Conservation (phyloP, 768 basidiomycete genomes). For the Psilocybe cyanescens region DNA sequence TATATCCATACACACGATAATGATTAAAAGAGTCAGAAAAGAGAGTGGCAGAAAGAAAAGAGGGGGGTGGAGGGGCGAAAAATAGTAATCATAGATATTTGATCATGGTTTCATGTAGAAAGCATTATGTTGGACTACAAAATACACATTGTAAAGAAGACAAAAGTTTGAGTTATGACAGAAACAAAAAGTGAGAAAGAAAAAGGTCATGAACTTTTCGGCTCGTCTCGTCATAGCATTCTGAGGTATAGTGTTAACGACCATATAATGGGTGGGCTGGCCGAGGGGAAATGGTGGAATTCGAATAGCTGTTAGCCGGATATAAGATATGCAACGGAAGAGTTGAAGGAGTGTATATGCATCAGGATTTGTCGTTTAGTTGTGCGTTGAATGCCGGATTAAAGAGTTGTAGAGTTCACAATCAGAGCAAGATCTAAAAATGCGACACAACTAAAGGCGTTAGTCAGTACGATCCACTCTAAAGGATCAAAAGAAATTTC, state of each 20-base stretch:
- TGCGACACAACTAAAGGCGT: conserved; percentile 14
- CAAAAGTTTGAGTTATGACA: conserved; percentile 6
- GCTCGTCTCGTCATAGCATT: conserved; percentile 22
- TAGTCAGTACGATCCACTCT: neutral
- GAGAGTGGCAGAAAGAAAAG: neutral
- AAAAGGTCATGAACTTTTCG: conserved; percentile 21
- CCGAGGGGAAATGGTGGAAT: conserved; percentile 5
- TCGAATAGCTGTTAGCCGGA: conserved; percentile 26
- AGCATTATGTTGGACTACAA: conserved; percentile 25
- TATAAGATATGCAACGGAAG: conserved; percentile 21
- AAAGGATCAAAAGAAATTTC: no score
- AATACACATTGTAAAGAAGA: conserved; percentile 27
- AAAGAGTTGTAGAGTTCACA: conserved; percentile 19
- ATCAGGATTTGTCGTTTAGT: conserved; percentile 17
- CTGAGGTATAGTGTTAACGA: conserved; percentile 24
- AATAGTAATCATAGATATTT: conserved; percentile 9
- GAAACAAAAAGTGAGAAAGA: conserved; percentile 11
- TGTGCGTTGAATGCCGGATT: conserved; percentile 19
- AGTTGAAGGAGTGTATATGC: conserved; percentile 16
- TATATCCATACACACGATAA: neutral
- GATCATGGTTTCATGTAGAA: conserved; percentile 7
- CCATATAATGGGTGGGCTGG: conserved; percentile 9
- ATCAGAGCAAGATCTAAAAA: conserved; percentile 21
- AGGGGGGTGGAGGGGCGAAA: neutral
- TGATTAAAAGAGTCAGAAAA: neutral